Evolutionary conservation across 2,329 filamentous ascomycete species (phyloP).

Genomic region (Claviceps pazoutovae): DNA sequence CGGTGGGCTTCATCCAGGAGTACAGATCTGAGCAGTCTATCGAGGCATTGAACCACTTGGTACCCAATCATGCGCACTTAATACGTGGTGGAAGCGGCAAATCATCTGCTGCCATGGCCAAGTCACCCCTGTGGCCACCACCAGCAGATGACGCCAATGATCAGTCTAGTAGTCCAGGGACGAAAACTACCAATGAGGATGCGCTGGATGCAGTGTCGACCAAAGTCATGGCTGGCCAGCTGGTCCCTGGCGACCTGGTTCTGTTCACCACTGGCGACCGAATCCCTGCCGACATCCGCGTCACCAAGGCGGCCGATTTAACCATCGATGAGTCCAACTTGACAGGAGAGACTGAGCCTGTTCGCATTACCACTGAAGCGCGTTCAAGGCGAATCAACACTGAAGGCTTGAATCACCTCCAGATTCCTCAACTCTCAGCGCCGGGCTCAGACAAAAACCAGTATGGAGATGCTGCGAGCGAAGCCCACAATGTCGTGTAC

Average conservation of each 20-base stretch:
- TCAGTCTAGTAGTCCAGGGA: constrained; percentile 26
- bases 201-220: constrained; percentile 58
- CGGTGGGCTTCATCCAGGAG: constrained; percentile 92
- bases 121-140: constrained; percentile 34
- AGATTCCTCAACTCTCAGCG: constrained; percentile 27
- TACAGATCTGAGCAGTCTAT: constrained; percentile 96
- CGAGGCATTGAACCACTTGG: constrained; percentile 82
- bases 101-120: constrained; percentile 15
- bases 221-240: constrained; percentile 72
- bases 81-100: constrained; percentile 47
- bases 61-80: constrained; percentile 92
- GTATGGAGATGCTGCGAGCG: constrained; percentile 45
- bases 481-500: constrained; percentile 84
- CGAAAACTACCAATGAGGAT: constrained; percentile 46
- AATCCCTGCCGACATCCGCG: constrained; percentile 89
- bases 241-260: constrained; percentile 87
- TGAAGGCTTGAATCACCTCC: constrained; percentile 16
- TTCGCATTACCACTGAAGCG: constrained; percentile 59
- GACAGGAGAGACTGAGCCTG: constrained; percentile 91
- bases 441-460: constrained; percentile 35
- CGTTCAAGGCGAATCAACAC: constrained; percentile 18
- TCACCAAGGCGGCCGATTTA: constrained; percentile 77
- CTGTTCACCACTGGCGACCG: constrained; percentile 92
- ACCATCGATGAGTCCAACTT: constrained; percentile 95
- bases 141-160: constrained; percentile 30